Evolutionary conservation across 2,329 filamentous ascomycete genomes (phyloP), one percentile per base, ranked within the genome.

Genomic region (Chlorencoelia australis): DNA sequence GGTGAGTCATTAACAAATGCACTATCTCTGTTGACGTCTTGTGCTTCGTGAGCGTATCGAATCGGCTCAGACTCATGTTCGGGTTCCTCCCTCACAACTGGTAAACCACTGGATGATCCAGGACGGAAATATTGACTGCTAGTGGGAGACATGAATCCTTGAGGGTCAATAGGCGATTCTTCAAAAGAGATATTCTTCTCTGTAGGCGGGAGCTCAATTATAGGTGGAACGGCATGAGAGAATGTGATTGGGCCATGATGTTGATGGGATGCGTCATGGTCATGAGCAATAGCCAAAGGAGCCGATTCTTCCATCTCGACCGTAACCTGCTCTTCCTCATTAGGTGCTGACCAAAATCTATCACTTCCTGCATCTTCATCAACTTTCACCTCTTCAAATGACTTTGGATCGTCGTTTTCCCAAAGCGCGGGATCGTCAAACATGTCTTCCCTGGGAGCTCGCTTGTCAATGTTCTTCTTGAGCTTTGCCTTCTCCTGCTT

Each of bases 1-100:
- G 69, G 63, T 2, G 69, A 67, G 30, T 62, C 66, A 4, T 63
- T 54, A 16, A 59, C 58, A 43, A 71, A 64, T 1, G 64, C 68
- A 42, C 68, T 71, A 45, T 74, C 69, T 27, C 69, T 57, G 46
- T 67, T 68, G 21, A 37, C 10, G 35, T 43, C 42, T n/a, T 40
- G 28, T 11, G 21, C 18, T 25, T 39, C 24, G n/a, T 41, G 29
- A 28, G 30, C 7, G 17, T 40, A 42, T 17, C 20, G 21, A 14
- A 19, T 10, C 14, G 35, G 35, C 22, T 20, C 10, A 9, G 24
- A n/a, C 9, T 4, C 13, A 13, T 40, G 30, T 31, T 50, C 44
- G 7, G 35, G 10, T 16, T 52, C 46, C 19, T 57, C 54, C 39
- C 34, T 41, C 10, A 55, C 45, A 36, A 50, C 37, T 39, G 49